Percentiles rank a stretch among this genome's conserved stretches.
Conservation (phyloP, 768 basidiomycete genomes). For the Agaricus subrufescens region DNA sequence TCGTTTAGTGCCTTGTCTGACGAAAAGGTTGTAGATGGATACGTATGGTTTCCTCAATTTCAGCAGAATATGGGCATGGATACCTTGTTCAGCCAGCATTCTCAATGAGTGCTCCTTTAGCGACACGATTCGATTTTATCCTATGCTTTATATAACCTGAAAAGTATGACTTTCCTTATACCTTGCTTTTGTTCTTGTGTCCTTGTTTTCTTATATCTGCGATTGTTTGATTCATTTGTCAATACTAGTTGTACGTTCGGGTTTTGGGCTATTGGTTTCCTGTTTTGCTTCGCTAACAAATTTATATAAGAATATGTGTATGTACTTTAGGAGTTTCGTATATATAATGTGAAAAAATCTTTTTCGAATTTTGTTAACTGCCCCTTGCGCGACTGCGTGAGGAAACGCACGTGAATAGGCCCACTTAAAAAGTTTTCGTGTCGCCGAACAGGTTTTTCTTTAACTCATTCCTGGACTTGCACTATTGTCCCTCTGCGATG, state of each 20-base stretch:
- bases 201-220: too few species aligned
- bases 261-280: too few species aligned
- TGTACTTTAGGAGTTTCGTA: too few species aligned
- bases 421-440: neutral
- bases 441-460: neutral
- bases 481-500: slow-evolving; percentile 11
- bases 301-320: too few species aligned
- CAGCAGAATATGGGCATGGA: slow-evolving; percentile 34
- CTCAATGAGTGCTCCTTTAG: neutral
- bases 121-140: neutral
- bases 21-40: slow-evolving; percentile 20
- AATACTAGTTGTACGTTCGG: too few species aligned
- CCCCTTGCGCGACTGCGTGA: neutral
- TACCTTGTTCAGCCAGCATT: neutral
- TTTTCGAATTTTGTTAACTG: too few species aligned
- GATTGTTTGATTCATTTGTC: too few species aligned
- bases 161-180: too few species aligned
- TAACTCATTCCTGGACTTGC: slow-evolving; percentile 7
- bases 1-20: neutral
- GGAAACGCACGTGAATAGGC: slow-evolving; percentile 1
- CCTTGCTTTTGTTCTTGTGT: too few species aligned
- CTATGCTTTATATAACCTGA: neutral
- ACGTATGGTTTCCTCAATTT: slow-evolving; percentile 36
- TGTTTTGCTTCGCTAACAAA: too few species aligned
- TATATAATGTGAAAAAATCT: too few species aligned